phyloP scores from a whole-genome alignment of 148 eudicot species.

The Mesembryanthemum crystallinum region DNA sequence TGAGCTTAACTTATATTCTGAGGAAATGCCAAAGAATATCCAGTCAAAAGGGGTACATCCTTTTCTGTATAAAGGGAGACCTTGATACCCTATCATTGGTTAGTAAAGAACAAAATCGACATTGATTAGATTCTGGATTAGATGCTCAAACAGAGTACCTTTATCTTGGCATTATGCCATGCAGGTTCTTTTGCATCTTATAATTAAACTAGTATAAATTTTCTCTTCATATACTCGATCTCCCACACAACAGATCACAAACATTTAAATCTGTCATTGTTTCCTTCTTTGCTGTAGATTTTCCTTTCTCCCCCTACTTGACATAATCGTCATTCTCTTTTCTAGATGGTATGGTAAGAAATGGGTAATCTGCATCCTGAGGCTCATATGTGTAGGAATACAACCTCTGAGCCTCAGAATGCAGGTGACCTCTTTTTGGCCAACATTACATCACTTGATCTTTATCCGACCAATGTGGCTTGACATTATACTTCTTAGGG shows the following conservation, averaged over 20 bases:
- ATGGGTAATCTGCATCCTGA: constrained; percentile 19
- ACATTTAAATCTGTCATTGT: not conserved
- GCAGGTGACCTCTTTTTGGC: not conserved
- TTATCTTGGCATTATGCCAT: constrained; percentile 3
- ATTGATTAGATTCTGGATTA: constrained; percentile 1
- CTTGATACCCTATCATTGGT: constrained; percentile 28
- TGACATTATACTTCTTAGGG: no score
- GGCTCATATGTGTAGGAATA: constrained; percentile 1
- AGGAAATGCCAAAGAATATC: not conserved
- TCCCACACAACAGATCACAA: not conserved
- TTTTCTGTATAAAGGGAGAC: not conserved
- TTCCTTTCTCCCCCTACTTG: no score
- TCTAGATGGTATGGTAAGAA: constrained; percentile 3
- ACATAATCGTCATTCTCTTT: no score
- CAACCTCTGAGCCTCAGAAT: not conserved
- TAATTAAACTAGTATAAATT: not conserved
- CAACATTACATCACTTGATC: not conserved
- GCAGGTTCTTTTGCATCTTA: not conserved
- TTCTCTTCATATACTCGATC: not conserved
- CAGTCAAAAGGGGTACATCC: not conserved
- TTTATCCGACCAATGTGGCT: not conserved
- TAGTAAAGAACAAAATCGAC: constrained; percentile 27
- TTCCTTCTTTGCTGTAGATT: not conserved
- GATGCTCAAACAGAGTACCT: not conserved
- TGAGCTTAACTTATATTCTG: not conserved